Percentiles rank a stretch among this genome's conserved stretches.
These are phyloP conservation scores for Vinca minor DNA, from an alignment of 257 asterid genomes.

Conservation along the genomic window DNA sequence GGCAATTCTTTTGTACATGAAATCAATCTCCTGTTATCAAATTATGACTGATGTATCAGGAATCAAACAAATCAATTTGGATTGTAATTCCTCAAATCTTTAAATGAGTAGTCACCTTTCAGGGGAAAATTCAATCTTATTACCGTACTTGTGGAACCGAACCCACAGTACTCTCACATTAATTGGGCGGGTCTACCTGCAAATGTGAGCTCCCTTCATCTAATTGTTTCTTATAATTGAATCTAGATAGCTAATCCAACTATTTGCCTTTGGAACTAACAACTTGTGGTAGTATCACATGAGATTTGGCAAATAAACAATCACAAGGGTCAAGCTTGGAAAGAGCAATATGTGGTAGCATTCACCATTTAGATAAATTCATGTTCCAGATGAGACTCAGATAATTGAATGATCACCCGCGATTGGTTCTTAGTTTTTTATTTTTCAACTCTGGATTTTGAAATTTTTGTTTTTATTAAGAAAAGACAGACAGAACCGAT, in stretches of 20 bases:
- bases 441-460: too few species aligned
- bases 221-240: too few species aligned
- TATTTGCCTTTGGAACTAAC: constrained; percentile 6
- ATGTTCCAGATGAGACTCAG: constrained; percentile 2
- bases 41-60: too few species aligned
- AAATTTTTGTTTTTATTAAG: too few species aligned
- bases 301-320: constrained; percentile 7
- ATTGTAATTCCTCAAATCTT: background rate
- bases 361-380: constrained; percentile 5
- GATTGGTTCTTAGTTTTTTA: too few species aligned
- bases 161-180: too few species aligned
- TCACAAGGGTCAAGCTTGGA: constrained; percentile 11
- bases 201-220: too few species aligned
- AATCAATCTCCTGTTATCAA: constrained; percentile 1
- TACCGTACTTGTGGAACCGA: too few species aligned
- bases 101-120: background rate
- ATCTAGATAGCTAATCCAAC: too few species aligned
- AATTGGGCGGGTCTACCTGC: background rate
- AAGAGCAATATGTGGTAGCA: background rate
- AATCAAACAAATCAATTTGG: too few species aligned
- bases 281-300: constrained; percentile 10
- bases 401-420: constrained; percentile 1
- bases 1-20: constrained; percentile 15
- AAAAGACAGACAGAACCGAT: too few species aligned
- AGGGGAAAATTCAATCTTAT: background rate